Evolutionary conservation across 306 rosid genomes (phyloP).

Genomic region (Acacia acuminata): DNA sequence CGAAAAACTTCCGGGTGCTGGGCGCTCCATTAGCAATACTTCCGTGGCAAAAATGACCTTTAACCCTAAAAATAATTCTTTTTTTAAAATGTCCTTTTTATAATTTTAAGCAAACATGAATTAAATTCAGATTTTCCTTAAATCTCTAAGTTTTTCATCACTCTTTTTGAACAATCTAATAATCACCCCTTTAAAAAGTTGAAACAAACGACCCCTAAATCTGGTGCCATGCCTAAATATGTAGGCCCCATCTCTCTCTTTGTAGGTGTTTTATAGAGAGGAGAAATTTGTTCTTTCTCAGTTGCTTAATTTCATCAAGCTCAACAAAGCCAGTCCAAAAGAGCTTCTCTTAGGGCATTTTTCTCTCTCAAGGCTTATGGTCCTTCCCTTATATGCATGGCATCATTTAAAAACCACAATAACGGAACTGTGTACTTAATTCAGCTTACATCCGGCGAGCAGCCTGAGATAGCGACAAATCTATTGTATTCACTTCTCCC

Average conservation of each 20-base stretch:
- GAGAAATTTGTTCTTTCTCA: not conserved
- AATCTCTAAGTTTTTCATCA: no score
- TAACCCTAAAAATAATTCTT: no score
- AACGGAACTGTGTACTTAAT: constrained; percentile 39
- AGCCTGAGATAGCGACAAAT: constrained; percentile 67
- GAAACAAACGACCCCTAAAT: not conserved
- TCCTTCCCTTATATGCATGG: constrained; percentile 52
- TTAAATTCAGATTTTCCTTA: not conserved
- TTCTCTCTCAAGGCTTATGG: constrained; percentile 23
- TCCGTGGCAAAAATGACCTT: no score
- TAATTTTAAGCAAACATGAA: no score
- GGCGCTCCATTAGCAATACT: no score
- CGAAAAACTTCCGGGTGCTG: no score
- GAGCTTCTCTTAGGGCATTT: constrained; percentile 33
- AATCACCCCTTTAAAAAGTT: not conserved
- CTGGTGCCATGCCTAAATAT: not conserved
- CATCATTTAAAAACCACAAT: constrained; percentile 14
- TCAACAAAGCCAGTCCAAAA: not conserved
- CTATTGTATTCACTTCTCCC: constrained; percentile 82
- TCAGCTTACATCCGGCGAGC: constrained; percentile 68
- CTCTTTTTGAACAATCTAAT: not conserved
- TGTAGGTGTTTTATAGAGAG: not conserved
- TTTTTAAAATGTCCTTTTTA: no score
- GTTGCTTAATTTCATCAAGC: not conserved
- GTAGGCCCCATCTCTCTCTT: not conserved